A percentile compares a stretch with the other conserved stretches of the same genome.
Evolutionary conservation across 805 yeast species (phyloP).

Genomic region (Cyberlindnera meyerae): DNA sequence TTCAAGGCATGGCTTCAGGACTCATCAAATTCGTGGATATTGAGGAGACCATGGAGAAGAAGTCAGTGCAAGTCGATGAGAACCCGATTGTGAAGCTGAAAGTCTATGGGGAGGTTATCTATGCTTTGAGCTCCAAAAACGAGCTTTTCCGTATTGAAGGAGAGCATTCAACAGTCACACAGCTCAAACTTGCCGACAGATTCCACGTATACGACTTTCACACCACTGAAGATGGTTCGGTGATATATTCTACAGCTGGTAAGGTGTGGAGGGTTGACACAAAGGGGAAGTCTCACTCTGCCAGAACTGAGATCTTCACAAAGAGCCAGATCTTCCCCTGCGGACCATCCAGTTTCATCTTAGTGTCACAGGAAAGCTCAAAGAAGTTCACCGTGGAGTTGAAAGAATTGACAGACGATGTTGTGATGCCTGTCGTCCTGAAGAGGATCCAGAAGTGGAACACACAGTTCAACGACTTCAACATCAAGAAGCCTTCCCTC

Average conservation of each 20-base stretch:
- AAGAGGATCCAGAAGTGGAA: conserved; percentile 21
- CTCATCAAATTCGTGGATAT: conserved; percentile 5
- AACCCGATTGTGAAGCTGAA: conserved; percentile 13
- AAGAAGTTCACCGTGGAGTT: conserved; percentile 4
- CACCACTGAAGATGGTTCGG: not conserved
- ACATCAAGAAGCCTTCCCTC: conserved; percentile 15
- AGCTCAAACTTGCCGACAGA: conserved; percentile 11
- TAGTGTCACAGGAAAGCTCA: conserved; percentile 11
- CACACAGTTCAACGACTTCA: conserved; percentile 21
- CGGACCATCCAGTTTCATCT: not conserved
- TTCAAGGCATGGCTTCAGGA: conserved; percentile 22
- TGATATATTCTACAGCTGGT: conserved; percentile 11
- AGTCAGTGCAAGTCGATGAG: conserved; percentile 7
- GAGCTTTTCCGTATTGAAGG: conserved; percentile 15
- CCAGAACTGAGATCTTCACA: conserved; percentile 8
- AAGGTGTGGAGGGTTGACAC: conserved; percentile 9
- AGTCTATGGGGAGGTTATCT: not conserved
- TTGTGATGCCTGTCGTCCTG: conserved; percentile 10
- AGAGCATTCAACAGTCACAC: not conserved
- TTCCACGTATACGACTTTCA: conserved; percentile 19
- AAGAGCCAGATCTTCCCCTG: conserved; percentile 14
- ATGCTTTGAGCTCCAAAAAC: conserved; percentile 17
- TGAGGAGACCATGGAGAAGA: not conserved
- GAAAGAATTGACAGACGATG: conserved; percentile 6
- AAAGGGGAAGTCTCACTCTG: too few relatives aligned